These are phyloP conservation scores for Colletotrichum endophyticum DNA, from an alignment of 2,329 filamentous ascomycete genomes.

Conservation along the genomic window DNA sequence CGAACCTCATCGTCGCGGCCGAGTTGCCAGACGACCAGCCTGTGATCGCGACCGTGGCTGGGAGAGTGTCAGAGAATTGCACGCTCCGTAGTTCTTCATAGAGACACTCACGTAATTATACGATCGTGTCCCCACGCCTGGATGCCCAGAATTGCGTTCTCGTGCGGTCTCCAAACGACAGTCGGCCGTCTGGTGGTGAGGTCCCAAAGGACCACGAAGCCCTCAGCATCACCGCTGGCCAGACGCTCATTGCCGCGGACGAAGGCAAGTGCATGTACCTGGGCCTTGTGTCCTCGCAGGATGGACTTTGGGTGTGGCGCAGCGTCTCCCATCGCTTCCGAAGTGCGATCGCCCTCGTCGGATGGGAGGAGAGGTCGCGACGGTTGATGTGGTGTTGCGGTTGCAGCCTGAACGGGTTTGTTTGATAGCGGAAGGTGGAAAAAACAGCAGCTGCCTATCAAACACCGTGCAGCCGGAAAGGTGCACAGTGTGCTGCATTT, in stretches of 20 bases:
- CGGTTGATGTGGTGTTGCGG: not conserved
- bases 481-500: not conserved
- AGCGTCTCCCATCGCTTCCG: conserved; percentile 27
- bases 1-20: conserved; percentile 61
- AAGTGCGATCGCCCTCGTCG: not conserved
- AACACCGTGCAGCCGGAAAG: not conserved
- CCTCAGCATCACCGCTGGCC: conserved; percentile 86
- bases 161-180: conserved; percentile 87
- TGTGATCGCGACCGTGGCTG: conserved; percentile 91
- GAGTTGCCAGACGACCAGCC: conserved; percentile 84
- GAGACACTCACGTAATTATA: conserved; percentile 77
- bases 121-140: conserved; percentile 73
- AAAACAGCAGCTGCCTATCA: not conserved
- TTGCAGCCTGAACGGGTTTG: not conserved
- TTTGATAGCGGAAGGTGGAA: not conserved
- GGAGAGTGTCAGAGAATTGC: not conserved
- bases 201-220: conserved; percentile 88
- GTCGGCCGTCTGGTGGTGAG: conserved; percentile 79
- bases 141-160: conserved; percentile 76
- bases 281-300: conserved; percentile 82
- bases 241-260: conserved; percentile 76
- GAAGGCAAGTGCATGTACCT: conserved; percentile 80
- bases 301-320: conserved; percentile 61
- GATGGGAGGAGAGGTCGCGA: not conserved
- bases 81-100: not conserved